phyloP scores from a whole-genome alignment of 2,329 filamentous ascomycete species.

The Helminthosporium solani region DNA sequence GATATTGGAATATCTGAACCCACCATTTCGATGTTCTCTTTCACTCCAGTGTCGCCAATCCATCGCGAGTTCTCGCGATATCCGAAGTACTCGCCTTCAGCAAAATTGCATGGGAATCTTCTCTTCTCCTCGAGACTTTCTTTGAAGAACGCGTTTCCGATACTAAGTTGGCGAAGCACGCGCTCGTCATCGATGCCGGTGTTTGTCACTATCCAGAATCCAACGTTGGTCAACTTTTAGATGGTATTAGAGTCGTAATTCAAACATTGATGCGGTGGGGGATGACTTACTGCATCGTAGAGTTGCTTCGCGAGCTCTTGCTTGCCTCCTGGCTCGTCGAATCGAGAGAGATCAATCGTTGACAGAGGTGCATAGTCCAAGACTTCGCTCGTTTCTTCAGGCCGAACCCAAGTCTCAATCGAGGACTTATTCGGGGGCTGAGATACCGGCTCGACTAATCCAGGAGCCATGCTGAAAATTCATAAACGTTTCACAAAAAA shows the following conservation, averaged over 20 bases:
- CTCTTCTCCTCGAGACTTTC: constrained; percentile 5
- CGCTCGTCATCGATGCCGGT: constrained; percentile 15
- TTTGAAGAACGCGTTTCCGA: constrained; percentile 8
- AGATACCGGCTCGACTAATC: constrained; percentile 10
- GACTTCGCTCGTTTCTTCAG: constrained; percentile 18
- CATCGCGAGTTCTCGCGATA: constrained; percentile 22
- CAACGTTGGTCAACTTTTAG: constrained; percentile 6
- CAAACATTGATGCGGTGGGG: background rate
- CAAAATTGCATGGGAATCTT: constrained; percentile 8
- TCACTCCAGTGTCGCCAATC: constrained; percentile 41
- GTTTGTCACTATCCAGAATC: constrained; percentile 13
- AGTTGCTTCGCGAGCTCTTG: constrained; percentile 15
- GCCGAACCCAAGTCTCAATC: constrained; percentile 20
- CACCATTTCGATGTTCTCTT: constrained; percentile 43
- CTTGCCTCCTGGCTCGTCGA: constrained; percentile 17
- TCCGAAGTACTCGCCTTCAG: constrained; percentile 9
- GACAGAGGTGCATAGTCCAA: constrained; percentile 25
- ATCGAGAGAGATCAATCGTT: constrained; percentile 16
- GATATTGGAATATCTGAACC: background rate
- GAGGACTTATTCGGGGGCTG: constrained; percentile 8
- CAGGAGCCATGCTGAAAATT: constrained; percentile 17
- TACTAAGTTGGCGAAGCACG: constrained; percentile 5
- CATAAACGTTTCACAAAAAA: too few relatives aligned
- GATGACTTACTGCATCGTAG: constrained; percentile 11
- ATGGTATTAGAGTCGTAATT: background rate